Evolutionary conservation across 2,329 filamentous ascomycete species (phyloP), one percentile per base, ranked within the genome.

Genomic region (Fusarium graminum): DNA sequence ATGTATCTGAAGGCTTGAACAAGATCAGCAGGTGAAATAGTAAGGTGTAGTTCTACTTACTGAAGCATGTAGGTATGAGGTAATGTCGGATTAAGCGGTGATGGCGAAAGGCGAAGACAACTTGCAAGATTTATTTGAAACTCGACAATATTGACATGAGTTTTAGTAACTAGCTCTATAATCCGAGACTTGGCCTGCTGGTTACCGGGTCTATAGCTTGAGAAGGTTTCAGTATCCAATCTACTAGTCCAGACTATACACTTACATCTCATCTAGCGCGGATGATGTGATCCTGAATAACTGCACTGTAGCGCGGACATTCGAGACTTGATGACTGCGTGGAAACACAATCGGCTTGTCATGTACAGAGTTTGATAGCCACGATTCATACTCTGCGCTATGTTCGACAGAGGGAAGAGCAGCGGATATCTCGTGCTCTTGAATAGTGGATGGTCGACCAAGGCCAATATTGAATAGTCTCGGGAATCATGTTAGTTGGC

Each of bases 11-110:
- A 55, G 19, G 2, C 52, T 55, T n/a, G 0, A 2, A 8, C 1
- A 2, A 8, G 16, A 9, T 38, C 12, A 16, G n/a, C 4, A 6
- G 4, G 10, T 28, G 4, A 6, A 16, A 34, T 11, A 17, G 8
- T n/a, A 22, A 22, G 22, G 22, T 22, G 22, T 22, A 22, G 22
- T 4, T 16, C 12, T 12, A 14, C 41, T 34, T 12, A 51, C 52
- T 55, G 44, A n/a, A 55, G 52, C 8, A 51, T 16, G 30, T 55
- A 51, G 0, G 51, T 25, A 13, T 51, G 44, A 17, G 52, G 52
- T 6, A 55, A n/a, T 2, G 28, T 41, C 1, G 43, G 43, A 19
- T 16, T 10, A 4, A 54, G 17, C 16, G 43, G 43, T 4, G 43
- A 54, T 2, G 34, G 11, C 3, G 34, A 46, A 9, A 54, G 42